Percentiles rank a stretch among this genome's conserved stretches.
These are phyloP conservation scores for Drechslerella dactyloides DNA, from an alignment of 2,329 filamentous ascomycete genomes.

Conservation along the genomic window DNA sequence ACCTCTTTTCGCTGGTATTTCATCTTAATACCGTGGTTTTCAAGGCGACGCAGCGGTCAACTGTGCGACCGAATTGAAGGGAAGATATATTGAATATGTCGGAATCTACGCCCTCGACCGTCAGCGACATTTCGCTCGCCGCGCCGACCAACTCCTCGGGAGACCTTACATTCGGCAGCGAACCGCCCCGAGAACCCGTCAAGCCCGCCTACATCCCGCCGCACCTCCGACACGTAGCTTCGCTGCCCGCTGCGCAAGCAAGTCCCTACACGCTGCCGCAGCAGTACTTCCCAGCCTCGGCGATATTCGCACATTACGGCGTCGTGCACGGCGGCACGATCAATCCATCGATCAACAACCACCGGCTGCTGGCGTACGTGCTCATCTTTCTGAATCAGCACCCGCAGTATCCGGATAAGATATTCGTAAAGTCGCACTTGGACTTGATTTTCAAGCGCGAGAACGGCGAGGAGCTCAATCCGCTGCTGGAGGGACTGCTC, in stretches of 20 bases:
- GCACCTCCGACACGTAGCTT: slow-evolving; percentile 36
- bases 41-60: too few relatives aligned
- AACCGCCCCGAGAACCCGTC: not conserved
- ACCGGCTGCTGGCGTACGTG: slow-evolving; percentile 53
- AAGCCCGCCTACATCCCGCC: slow-evolving; percentile 31
- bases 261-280: slow-evolving; percentile 3
- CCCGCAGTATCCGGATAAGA: slow-evolving; percentile 52
- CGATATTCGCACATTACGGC: slow-evolving; percentile 52
- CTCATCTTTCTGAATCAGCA: slow-evolving; percentile 53
- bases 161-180: not conserved
- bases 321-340: slow-evolving; percentile 51
- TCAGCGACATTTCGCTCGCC: too few relatives aligned
- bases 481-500: slow-evolving; percentile 20
- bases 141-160: not conserved
- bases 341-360: slow-evolving; percentile 52
- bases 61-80: too few relatives aligned
- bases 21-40: too few relatives aligned
- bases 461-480: slow-evolving; percentile 21
- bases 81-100: too few relatives aligned
- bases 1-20: too few relatives aligned
- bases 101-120: too few relatives aligned
- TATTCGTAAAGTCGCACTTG: slow-evolving; percentile 53
- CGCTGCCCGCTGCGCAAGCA: not conserved
- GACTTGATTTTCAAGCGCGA: slow-evolving; percentile 51
- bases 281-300: slow-evolving; percentile 28